Evolutionary conservation across 2,329 filamentous ascomycete species (phyloP), one percentile per base, ranked within the genome.

Genomic region (Metarhizium anisopliae): DNA sequence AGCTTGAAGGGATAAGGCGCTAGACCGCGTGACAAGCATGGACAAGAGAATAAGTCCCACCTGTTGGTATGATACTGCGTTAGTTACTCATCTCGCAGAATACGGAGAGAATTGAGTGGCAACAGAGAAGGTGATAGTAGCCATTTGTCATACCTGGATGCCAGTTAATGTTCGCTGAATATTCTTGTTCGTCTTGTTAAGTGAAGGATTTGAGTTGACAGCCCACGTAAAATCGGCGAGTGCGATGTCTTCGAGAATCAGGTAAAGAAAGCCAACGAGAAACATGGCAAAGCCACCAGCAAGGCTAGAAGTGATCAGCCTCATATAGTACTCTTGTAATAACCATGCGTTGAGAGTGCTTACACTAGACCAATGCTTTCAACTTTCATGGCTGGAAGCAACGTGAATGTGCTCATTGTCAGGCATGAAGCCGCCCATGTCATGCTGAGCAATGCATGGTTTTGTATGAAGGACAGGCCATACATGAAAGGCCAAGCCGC

Each of bases 371-470:
- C 78, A 4, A 90, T 68, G 62, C 87, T 83, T 67, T 99, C 95
- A 1, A 83, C 75, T 70, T 97, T 99, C 70, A 89, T 86, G 2
- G 90, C 94, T 1, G 90, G 88, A 2, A 99, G 77, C 14, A 97
- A 72, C 0, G 94, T 99, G 66, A 99, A 99, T 2, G 82, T 80
- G 68, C 93, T 94, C 91, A 97, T 96, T 4, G 85, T 74, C 2
- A 86, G 62, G 70, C 92, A 96, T 4, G 89, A 88, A 42, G 86
- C 63, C 8, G 81, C 78, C 94, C 94, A 99, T 0, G 84, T 83
- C 0, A 76, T 71, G 53, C 82, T 81, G 2, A 95, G 77, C 4
- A 80, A 66, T 13, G 74, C 66, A 65, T 97, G 86, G 30, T 80
- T 72, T 53, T 74, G 77, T 8, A 96, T 61, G 64, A 99, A 97